Percentiles rank a stretch among this genome's conserved stretches.
These are phyloP conservation scores for Mrakia gelida DNA, from an alignment of 768 basidiomycete genomes.

Conservation along the genomic window DNA sequence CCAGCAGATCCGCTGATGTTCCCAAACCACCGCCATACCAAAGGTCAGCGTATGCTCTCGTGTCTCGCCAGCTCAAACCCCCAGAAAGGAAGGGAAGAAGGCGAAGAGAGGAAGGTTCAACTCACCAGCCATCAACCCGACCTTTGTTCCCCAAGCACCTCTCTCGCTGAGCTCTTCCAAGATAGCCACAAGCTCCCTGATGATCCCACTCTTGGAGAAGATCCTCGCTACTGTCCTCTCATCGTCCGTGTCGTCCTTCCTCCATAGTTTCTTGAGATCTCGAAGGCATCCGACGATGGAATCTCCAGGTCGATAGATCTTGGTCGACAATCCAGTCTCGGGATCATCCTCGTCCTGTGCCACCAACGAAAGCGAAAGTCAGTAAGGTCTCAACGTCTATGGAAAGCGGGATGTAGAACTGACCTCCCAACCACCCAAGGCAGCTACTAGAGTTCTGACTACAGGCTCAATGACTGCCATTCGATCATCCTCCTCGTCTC, in stretches of 20 bases:
- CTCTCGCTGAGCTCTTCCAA: conserved; percentile 41
- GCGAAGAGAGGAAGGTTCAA: not conserved
- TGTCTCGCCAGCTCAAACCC: too few relatives aligned
- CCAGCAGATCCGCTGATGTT: conserved; percentile 67
- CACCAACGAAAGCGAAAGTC: not conserved
- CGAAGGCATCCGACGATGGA: conserved; percentile 53
- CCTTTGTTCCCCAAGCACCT: conserved; percentile 44
- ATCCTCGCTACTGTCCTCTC: conserved; percentile 76
- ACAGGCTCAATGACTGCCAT: conserved; percentile 41
- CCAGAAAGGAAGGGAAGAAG: not conserved
- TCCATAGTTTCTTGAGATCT: conserved; percentile 92
- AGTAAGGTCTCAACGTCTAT: not conserved
- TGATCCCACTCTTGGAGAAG: conserved; percentile 18
- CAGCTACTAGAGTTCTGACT: conserved; percentile 43
- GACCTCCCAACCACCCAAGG: conserved; percentile 45
- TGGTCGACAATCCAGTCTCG: conserved; percentile 34
- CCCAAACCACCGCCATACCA: not conserved
- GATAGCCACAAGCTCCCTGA: conserved; percentile 29
- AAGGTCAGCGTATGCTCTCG: not conserved
- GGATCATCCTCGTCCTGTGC: conserved; percentile 34
- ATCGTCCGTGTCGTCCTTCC: conserved; percentile 94
- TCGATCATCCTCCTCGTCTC: conserved; percentile 31
- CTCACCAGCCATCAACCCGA: conserved; percentile 44
- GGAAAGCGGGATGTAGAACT: not conserved
- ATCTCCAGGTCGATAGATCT: conserved; percentile 45